phyloP scores from a whole-genome alignment of 177 flowering plant species.

The Telopea speciosissima region DNA sequence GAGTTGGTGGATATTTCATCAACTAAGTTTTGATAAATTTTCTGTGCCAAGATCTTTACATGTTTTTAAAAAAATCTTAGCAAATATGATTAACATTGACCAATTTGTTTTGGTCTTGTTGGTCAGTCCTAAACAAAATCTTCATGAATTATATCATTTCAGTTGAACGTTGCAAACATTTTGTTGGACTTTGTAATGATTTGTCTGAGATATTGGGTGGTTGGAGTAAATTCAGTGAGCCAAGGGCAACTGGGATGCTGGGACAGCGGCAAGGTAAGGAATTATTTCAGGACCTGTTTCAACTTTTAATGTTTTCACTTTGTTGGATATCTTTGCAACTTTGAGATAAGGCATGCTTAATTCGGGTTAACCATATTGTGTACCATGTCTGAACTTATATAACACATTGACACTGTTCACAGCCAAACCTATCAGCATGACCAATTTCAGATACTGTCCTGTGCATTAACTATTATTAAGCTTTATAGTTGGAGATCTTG shows the following conservation, averaged over 20 bases:
- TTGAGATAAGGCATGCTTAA: not conserved
- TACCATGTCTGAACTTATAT: not conserved
- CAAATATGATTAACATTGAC: too few species aligned
- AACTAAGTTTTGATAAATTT: not conserved
- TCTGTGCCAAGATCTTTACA: not conserved
- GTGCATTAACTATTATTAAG: not conserved
- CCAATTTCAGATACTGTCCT: not conserved
- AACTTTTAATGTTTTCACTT: too few species aligned
- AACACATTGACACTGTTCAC: not conserved
- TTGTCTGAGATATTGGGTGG: too few species aligned
- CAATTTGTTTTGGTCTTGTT: too few species aligned
- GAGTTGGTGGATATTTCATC: not conserved
- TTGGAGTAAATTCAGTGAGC: constrained; percentile 29
- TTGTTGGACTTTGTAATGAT: too few species aligned
- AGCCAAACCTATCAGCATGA: too few species aligned
- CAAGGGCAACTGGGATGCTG: constrained; percentile 20
- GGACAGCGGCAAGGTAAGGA: constrained; percentile 33
- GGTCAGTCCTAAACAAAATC: too few species aligned
- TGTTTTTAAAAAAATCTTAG: too few species aligned
- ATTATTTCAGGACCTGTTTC: not conserved
- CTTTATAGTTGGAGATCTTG: not conserved
- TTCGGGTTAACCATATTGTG: not conserved
- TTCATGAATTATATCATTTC: too few species aligned
- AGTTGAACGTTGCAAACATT: too few species aligned
- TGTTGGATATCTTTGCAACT: not conserved